phyloP scores from a whole-genome alignment of 2,329 filamentous ascomycete genomes.

The Drechslerella dactyloides region DNA sequence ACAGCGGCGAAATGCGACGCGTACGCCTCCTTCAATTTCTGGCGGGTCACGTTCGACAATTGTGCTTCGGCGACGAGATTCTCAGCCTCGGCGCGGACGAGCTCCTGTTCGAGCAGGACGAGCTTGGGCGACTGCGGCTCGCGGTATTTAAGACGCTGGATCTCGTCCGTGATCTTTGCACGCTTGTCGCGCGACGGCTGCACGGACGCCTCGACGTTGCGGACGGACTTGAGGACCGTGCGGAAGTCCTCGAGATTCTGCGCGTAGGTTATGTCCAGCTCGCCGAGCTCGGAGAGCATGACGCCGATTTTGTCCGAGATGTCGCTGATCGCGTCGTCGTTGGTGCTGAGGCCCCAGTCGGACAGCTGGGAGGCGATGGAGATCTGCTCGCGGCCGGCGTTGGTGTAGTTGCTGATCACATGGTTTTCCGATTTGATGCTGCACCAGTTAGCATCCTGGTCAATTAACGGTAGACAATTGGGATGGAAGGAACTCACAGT shows the following conservation, averaged over 20 bases:
- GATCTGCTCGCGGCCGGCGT: conserved; percentile 81
- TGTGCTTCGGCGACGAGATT: conserved; percentile 95
- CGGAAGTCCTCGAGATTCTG: conserved; percentile 86
- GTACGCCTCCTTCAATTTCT: conserved; percentile 95
- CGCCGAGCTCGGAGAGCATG: conserved; percentile 86
- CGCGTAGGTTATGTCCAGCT: conserved; percentile 89
- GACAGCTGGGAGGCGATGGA: conserved; percentile 88
- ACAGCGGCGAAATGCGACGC: conserved; percentile 85
- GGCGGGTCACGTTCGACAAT: conserved; percentile 92
- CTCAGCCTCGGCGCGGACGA: conserved; percentile 93
- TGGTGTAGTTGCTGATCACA: conserved; percentile 81
- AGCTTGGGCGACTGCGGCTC: conserved; percentile 84
- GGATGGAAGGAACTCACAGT: conserved; percentile 59
- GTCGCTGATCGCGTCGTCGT: conserved; percentile 84
- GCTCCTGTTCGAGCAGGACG: conserved; percentile 88
- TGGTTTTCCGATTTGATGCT: conserved; percentile 90
- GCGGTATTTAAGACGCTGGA: conserved; percentile 87
- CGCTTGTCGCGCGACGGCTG: conserved; percentile 90
- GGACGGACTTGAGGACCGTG: conserved; percentile 82
- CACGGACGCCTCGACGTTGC: conserved; percentile 93
- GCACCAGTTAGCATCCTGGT: not conserved
- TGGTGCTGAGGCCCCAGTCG: conserved; percentile 93
- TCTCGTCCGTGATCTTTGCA: conserved; percentile 87
- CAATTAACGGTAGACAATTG: not conserved
- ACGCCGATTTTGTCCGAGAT: conserved; percentile 96